Conservation (phyloP, 805 yeast genomes). For the Ogataea pilisensis region DNA sequence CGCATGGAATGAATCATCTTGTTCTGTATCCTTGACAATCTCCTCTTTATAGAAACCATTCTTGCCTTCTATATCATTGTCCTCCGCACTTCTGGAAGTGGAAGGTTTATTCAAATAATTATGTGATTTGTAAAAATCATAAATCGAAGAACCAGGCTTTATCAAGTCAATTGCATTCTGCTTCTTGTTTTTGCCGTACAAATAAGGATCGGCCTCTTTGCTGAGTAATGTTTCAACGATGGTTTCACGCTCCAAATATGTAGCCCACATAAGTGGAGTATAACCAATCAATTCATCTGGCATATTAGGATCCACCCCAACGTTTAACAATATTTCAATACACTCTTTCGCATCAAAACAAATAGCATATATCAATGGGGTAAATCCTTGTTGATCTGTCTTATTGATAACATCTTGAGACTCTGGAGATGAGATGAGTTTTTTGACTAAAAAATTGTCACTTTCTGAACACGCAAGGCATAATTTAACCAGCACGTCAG, state of each 20-base stretch:
- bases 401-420: constrained; percentile 20
- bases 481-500: constrained; percentile 30
- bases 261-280: constrained; percentile 86
- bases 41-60: constrained; percentile 17
- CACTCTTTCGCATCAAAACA: constrained; percentile 47
- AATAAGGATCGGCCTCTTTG: constrained; percentile 59
- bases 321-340: constrained; percentile 43
- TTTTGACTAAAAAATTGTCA: constrained; percentile 28
- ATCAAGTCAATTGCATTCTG: constrained; percentile 57
- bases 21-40: constrained; percentile 10
- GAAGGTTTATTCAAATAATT: constrained; percentile 30
- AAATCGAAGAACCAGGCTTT: constrained; percentile 50
- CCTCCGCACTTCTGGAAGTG: not conserved
- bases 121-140: constrained; percentile 56
- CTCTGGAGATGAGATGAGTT: constrained; percentile 22
- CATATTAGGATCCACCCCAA: constrained; percentile 45
- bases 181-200: constrained; percentile 31
- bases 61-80: constrained; percentile 6
- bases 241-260: constrained; percentile 52
- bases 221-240: constrained; percentile 55
- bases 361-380: constrained; percentile 50
- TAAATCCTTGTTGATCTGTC: constrained; percentile 38
- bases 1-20: constrained; percentile 29
- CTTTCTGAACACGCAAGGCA: constrained; percentile 38
- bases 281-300: constrained; percentile 48